Conservation (phyloP, 2,329 filamentous ascomycete genomes). For the Keithomyces neogunnii region DNA sequence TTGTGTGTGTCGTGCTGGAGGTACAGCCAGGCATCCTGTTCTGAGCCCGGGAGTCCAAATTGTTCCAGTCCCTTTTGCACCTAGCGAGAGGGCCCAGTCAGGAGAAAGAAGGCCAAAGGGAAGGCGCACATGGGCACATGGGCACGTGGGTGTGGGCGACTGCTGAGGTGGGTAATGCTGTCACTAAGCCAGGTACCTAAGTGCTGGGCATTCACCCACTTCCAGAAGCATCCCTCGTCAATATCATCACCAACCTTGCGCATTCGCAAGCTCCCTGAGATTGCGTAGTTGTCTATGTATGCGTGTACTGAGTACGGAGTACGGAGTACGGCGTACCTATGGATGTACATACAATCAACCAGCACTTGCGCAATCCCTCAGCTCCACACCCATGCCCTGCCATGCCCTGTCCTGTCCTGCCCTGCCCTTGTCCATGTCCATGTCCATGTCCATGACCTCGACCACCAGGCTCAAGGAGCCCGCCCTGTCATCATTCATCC, state of each 20-base stretch:
- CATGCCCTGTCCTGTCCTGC: background rate
- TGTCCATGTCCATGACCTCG: background rate
- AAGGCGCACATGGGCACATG: background rate
- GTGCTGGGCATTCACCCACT: too few species aligned
- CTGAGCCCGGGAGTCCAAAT: background rate
- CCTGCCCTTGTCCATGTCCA: background rate
- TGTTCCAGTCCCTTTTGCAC: background rate
- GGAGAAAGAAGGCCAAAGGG: conserved; percentile 1
- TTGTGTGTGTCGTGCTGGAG: too few species aligned
- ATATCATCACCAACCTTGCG: too few species aligned
- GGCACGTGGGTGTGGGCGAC: background rate
- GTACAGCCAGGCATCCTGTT: background rate
- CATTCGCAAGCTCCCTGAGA: too few species aligned
- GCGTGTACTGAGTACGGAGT: too few species aligned
- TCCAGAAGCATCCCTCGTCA: too few species aligned
- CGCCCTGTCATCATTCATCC: too few species aligned
- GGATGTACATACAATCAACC: too few species aligned
- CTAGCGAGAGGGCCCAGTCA: conserved; percentile 8
- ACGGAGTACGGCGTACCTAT: too few species aligned
- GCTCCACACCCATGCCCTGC: background rate
- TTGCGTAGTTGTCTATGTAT: too few species aligned
- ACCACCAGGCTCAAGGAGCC: too few species aligned
- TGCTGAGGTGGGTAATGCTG: background rate
- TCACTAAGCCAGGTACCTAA: background rate
- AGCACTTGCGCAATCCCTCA: background rate